Base-by-base conservation (phyloP, 2,329 filamentous ascomycete species). In the Fusarium pilosicola region DNA sequence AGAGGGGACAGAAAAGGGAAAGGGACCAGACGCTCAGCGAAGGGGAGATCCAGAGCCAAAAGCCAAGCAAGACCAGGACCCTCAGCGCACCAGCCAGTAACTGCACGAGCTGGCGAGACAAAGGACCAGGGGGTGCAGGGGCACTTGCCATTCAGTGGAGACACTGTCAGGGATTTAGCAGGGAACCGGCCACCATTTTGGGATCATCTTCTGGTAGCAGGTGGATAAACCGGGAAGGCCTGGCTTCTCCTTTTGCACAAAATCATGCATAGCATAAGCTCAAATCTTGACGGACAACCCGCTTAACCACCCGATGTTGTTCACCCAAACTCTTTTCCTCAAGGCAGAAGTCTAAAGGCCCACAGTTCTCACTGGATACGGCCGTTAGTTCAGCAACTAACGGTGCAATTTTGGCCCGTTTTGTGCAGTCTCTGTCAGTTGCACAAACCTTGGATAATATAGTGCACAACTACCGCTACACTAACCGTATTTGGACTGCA, bases 1-100 rank as follows among this genome's bases (percentile, higher is more conserved):
- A 73, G 76, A 75, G 63, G 72, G 77, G 70, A 78, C 77, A 45
- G 71, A 67, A 75, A 71, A 56, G 62, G 71, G 62, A 69, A 74
- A 66, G 76, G 63, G 65, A 68, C 65, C 26, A 56, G 65, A 65
- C 61, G 72, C 73, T 55, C 64, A 63, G 57, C 38, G 62, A 67
- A 76, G 62, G 71, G 74, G 61, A 62, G 59, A 58, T 44, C 58
- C 30, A 52, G 49, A 52, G 32, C 49, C 32, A 38, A 38, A 52
- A 38, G 24, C 51, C 70, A 71, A 74, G 71, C 57, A 54, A 57
- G 46, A 28, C 61, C 58, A 36, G 56, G 66, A 55, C 52, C 32
- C 65, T 54, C 41, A 65, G 42, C 45, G 17, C 17, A 48, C 30
- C 58, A 75, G 58, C 72, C 69, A 77, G 72, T 65, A 52, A 62